Base-by-base conservation (phyloP, 208 protist genomes). In the Crithidia bombi region DNA sequence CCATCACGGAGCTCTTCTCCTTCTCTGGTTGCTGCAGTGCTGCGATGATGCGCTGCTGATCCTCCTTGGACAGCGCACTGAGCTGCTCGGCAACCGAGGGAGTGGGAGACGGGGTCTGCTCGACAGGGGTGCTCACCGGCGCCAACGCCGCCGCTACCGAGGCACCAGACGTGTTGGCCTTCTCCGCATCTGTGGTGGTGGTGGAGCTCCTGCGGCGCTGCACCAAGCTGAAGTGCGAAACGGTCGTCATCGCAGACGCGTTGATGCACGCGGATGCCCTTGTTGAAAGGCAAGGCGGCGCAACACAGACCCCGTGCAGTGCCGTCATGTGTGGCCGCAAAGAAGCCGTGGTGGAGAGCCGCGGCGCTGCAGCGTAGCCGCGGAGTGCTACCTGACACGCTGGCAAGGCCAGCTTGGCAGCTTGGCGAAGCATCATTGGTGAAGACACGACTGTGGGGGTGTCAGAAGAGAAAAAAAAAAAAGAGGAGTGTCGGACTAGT, bases 1-100 rank as follows among this genome's bases (percentile, higher is more conserved):
- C 91, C 82, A 96, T 89, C 52, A 85, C 81, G 1, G 90, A 93
- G 36, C 54, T 76, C 43, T 85, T 79, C 46, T 77, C 72, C 47
- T 59, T 62, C 33, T 83, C 74, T 0, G 85, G 81, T 52, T 87
- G 32, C 32, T 73, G 73, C 35, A 95, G 64, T 5, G 87, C 85
- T 21, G 64, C 68, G 38, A 85, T 12, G 65, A 95, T 93, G 59
- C 90, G 78, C 56, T 66, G 5, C 19, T 85, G 85, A 61, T 95
- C 90, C 23, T 85, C 80, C 0, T 64, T 54, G 1, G 86, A 88
- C 17, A 95, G 81, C 21, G 36, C 47, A 65, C 77, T 68, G 28
- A 91, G 57, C 44, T 81, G 72, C 44, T 86, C 52, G 26, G 52
- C 56, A 19, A 90, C 32, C 7, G 79, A 49, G 4, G 76, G 38